Evolutionary conservation across 2,329 filamentous ascomycete genomes (phyloP).

Genomic region (Penicillium olsonii): DNA sequence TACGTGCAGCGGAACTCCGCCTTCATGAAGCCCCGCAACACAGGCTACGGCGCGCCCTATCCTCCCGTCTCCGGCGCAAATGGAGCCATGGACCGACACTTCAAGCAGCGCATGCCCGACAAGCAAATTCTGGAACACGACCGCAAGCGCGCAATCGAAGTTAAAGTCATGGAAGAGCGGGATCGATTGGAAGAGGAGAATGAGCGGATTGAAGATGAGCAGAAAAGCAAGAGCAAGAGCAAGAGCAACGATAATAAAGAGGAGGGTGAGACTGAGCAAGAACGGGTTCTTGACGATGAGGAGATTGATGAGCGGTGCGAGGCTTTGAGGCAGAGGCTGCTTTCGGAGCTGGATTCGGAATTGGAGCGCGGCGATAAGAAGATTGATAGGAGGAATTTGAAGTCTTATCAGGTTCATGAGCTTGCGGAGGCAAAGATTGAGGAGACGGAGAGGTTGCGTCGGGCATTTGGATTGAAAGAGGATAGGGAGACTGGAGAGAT

Average conservation of each 20-base stretch:
- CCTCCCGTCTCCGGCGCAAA: slow-evolving; percentile 43
- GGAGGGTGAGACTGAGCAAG: slow-evolving; percentile 10
- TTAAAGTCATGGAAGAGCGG: slow-evolving; percentile 86
- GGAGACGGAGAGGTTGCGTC: slow-evolving; percentile 85
- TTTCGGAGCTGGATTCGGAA: slow-evolving; percentile 56
- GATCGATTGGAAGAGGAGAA: slow-evolving; percentile 87
- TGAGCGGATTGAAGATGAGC: slow-evolving; percentile 71
- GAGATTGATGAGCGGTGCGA: slow-evolving; percentile 81
- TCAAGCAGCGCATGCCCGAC: slow-evolving; percentile 84
- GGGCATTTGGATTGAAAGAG: slow-evolving; percentile 81
- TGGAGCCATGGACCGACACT: slow-evolving; percentile 57
- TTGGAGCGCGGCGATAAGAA: slow-evolving; percentile 13
- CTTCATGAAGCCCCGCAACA: slow-evolving; percentile 79
- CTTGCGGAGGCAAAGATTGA: slow-evolving; percentile 93
- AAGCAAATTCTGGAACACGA: slow-evolving; percentile 93
- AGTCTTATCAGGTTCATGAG: slow-evolving; percentile 94
- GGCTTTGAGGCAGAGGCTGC: slow-evolving; percentile 64
- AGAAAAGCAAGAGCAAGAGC: slow-evolving; percentile 70
- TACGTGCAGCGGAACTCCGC: slow-evolving; percentile 97
- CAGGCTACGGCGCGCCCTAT: slow-evolving; percentile 69
- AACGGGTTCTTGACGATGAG: slow-evolving; percentile 34
- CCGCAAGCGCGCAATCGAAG: slow-evolving; percentile 84
- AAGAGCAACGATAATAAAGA: slow-evolving; percentile 56
- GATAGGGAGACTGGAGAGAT: slow-evolving; percentile 81
- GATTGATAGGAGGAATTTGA: slow-evolving; percentile 60